Percentiles rank a stretch among this genome's conserved stretches.
Conservation (phyloP, 768 basidiomycete genomes). For the Epithele typhae region DNA sequence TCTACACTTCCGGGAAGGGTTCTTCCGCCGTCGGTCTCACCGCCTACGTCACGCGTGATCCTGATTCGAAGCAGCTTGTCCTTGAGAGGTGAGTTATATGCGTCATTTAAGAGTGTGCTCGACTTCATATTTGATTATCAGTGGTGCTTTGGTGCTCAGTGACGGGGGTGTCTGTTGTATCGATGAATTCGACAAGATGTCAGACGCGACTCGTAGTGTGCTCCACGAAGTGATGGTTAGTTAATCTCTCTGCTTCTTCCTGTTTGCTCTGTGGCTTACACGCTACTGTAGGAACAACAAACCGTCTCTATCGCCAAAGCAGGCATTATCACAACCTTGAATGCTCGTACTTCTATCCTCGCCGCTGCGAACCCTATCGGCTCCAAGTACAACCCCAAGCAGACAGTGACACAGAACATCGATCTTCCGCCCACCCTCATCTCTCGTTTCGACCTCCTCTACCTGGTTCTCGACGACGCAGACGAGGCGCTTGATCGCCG, state of each 20-base stretch:
- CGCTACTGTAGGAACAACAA: constrained; percentile 82
- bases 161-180: constrained; percentile 99
- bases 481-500: constrained; percentile 84
- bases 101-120: too few relatives aligned
- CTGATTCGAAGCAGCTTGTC: constrained; percentile 96
- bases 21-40: constrained; percentile 98
- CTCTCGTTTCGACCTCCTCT: constrained; percentile 94
- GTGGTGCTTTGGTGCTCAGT: constrained; percentile 90
- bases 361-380: constrained; percentile 98
- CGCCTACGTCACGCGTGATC: constrained; percentile 96
- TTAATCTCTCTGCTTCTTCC: not conserved
- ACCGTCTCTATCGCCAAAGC: constrained; percentile 99
- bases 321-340: constrained; percentile 96
- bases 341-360: constrained; percentile 96
- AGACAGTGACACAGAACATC: constrained; percentile 93
- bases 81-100: constrained; percentile 71
- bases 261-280: too few relatives aligned
- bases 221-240: constrained; percentile 97
- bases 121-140: constrained; percentile 24
- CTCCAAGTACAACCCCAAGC: constrained; percentile 88
- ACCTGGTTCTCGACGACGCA: constrained; percentile 91
- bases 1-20: constrained; percentile 97
- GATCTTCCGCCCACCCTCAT: constrained; percentile 97
- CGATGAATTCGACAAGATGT: constrained; percentile 99
- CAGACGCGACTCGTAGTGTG: constrained; percentile 93